Conservation (phyloP, 129 eudicot genomes). For the Saposhnikovia divaricata region DNA sequence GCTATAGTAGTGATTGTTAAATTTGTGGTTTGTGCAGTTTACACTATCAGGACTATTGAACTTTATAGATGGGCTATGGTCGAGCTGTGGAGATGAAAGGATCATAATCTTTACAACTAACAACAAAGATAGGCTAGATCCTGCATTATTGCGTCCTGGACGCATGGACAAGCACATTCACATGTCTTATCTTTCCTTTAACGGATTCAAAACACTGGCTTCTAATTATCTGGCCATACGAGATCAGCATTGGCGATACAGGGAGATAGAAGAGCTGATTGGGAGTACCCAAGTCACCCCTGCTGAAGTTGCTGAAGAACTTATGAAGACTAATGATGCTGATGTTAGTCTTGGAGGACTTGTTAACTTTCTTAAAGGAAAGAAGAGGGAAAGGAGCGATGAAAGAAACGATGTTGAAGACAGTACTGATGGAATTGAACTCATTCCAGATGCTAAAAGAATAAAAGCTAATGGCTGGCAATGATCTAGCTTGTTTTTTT, state of each 20-base stretch:
- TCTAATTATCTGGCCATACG: slow-evolving; percentile 21
- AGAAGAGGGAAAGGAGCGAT: slow-evolving; percentile 12
- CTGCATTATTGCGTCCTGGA: slow-evolving; percentile 43
- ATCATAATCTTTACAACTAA: slow-evolving; percentile 20
- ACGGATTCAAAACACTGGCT: slow-evolving; percentile 12
- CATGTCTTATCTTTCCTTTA: slow-evolving; percentile 28
- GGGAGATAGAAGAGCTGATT: slow-evolving; percentile 22
- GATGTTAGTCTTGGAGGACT: slow-evolving; percentile 26
- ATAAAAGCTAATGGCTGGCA: neutral
- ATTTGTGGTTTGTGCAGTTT: slow-evolving; percentile 16
- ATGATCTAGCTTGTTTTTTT: neutral
- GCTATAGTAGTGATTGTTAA: neutral
- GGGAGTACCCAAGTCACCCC: slow-evolving; percentile 21
- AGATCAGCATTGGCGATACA: slow-evolving; percentile 15
- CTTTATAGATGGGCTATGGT: slow-evolving; percentile 50
- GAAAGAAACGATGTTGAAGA: neutral
- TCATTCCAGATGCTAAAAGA: neutral
- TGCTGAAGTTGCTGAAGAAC: slow-evolving; percentile 36
- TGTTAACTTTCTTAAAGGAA: slow-evolving; percentile 14
- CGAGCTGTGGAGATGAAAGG: slow-evolving; percentile 53
- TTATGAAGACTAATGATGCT: slow-evolving; percentile 22
- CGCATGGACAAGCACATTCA: slow-evolving; percentile 49
- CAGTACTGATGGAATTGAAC: neutral
- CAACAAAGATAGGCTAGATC: neutral
- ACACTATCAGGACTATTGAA: slow-evolving; percentile 39